Percentiles rank a stretch among this genome's conserved stretches.
phyloP scores from a whole-genome alignment of 768 basidiomycete species.

The Daedaleopsis nitida region DNA sequence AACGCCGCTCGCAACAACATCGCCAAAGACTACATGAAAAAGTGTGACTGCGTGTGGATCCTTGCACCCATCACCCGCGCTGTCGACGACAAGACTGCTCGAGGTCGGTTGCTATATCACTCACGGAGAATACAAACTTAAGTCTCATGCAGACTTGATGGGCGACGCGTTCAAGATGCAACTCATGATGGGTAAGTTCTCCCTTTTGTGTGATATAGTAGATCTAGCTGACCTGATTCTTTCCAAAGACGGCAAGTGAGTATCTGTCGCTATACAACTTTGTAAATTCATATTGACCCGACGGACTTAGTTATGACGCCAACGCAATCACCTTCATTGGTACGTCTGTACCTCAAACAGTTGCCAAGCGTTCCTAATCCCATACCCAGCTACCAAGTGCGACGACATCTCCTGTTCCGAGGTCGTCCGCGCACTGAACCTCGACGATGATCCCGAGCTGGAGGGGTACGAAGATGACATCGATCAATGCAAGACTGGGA shows the following conservation, averaged over 20 bases:
- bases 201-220: neutral
- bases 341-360: constrained; percentile 22
- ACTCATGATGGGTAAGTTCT: constrained; percentile 43
- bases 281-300: neutral
- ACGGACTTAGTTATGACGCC: constrained; percentile 49
- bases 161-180: constrained; percentile 67
- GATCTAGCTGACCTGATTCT: neutral
- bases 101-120: constrained; percentile 38
- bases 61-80: constrained; percentile 66
- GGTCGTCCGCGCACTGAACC: constrained; percentile 49
- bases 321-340: constrained; percentile 65
- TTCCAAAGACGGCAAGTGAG: constrained; percentile 57
- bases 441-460: constrained; percentile 55
- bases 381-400: constrained; percentile 53
- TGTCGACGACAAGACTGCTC: constrained; percentile 65
- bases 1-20: constrained; percentile 66
- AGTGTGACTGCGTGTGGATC: constrained; percentile 64
- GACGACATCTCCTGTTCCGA: constrained; percentile 66
- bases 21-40: constrained; percentile 69
- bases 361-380: neutral
- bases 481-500: constrained; percentile 37
- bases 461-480: constrained; percentile 52
- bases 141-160: constrained; percentile 46
- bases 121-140: neutral
- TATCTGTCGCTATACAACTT: neutral